phyloP scores from a whole-genome alignment of 208 protist species.

The Acanthamoeba rhysodes region DNA sequence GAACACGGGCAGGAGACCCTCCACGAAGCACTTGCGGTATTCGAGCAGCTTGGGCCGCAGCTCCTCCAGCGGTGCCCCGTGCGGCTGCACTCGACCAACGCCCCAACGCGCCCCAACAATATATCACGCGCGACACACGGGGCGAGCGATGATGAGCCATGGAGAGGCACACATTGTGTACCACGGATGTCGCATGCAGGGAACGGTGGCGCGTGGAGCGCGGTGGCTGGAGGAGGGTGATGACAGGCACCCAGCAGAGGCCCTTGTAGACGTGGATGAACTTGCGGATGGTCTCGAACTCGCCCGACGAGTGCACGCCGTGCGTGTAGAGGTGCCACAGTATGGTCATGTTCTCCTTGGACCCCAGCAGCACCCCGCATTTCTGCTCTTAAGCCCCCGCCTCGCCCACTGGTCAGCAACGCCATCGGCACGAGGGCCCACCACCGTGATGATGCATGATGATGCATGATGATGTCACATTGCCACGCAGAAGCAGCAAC shows the following conservation, averaged over 20 bases:
- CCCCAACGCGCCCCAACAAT: no score
- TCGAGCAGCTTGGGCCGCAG: background rate
- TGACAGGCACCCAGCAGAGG: background rate
- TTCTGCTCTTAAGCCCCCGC: background rate
- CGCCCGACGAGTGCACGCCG: constrained; percentile 2
- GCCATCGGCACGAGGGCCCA: background rate
- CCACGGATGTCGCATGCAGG: background rate
- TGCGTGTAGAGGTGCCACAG: constrained; percentile 38
- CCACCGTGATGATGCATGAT: no score
- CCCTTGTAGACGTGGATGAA: constrained; percentile 56
- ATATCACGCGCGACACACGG: no score
- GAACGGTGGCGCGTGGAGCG: background rate
- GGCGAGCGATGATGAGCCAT: no score
- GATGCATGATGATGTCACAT: no score
- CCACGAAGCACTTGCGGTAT: constrained; percentile 47
- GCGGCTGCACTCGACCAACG: background rate
- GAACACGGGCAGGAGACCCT: constrained; percentile 40
- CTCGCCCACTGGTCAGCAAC: no score
- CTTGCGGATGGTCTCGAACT: constrained; percentile 60
- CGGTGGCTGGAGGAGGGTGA: no score
- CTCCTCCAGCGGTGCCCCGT: background rate
- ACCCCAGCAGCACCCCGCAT: constrained; percentile 20
- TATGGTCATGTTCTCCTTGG: constrained; percentile 23
- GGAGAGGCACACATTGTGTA: background rate
- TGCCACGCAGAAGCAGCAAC: no score